Evolutionary conservation across 1,284 basidiomycete genomes (phyloP).

Genomic region (Exobasidium rhododendri): DNA sequence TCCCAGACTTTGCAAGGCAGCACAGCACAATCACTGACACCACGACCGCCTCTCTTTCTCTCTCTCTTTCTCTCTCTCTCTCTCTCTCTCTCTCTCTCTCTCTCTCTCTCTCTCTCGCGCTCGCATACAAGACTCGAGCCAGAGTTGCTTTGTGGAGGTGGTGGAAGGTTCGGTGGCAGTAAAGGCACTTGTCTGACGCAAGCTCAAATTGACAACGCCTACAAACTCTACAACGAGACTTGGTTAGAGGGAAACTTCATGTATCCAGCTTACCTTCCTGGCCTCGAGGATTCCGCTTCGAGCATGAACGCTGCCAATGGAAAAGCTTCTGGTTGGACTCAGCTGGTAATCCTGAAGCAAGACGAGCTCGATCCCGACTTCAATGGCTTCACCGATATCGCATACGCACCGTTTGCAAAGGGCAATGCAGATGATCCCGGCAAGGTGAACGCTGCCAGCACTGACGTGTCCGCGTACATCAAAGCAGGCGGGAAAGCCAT

Average conservation of each 20-base stretch:
- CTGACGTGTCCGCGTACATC: conserved; percentile 30
- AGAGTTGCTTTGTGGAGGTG: conserved; percentile 17
- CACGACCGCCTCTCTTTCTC: too few relatives aligned
- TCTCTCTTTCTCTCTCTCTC: too few relatives aligned
- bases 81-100: too few relatives aligned
- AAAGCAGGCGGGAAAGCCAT: conserved; percentile 30
- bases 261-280: conserved; percentile 21
- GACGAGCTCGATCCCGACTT: conserved; percentile 11
- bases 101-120: too few relatives aligned
- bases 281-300: conserved; percentile 12
- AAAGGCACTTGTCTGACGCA: conserved; percentile 14
- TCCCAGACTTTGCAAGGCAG: too few relatives aligned
- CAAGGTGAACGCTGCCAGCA: conserved; percentile 16
- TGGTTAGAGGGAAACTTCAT: conserved; percentile 15
- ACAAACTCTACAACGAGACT: conserved; percentile 9
- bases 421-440: conserved; percentile 12
- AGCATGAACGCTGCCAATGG: conserved; percentile 11
- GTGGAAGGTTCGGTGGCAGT: conserved; percentile 1
- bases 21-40: too few relatives aligned
- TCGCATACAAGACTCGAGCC: conserved; percentile 18
- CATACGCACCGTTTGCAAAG: conserved; percentile 21
- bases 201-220: conserved; percentile 7
- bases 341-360: conserved; percentile 36
- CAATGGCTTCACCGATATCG: conserved; percentile 17
- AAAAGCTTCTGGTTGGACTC: conserved; percentile 44